Conservation (phyloP, 495 filamentous ascomycete species). For the Penicillium cataractarum region DNA sequence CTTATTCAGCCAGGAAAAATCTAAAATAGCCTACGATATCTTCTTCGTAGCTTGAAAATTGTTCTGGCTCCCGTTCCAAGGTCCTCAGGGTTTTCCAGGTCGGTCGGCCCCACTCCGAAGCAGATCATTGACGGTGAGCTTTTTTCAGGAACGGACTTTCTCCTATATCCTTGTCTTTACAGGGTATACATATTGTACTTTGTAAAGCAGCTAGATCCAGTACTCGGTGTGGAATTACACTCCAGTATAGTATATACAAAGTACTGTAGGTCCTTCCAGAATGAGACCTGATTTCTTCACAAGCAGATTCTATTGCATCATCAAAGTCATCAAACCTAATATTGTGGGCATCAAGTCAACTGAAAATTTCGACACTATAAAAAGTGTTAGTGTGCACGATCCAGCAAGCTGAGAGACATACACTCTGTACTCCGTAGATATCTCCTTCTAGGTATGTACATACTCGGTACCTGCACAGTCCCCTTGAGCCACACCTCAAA, state of each 20-base stretch:
- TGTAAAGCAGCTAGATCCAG: conserved; percentile 19
- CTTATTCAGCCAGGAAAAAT: background rate
- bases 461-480: background rate
- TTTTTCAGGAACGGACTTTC: conserved; percentile 17
- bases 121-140: conserved; percentile 27
- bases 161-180: conserved; percentile 11
- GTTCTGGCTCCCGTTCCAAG: conserved; percentile 10
- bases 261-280: conserved; percentile 22
- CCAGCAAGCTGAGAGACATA: background rate
- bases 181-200: no score
- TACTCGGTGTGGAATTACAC: conserved; percentile 18
- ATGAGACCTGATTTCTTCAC: conserved; percentile 16
- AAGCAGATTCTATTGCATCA: conserved; percentile 20
- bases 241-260: background rate
- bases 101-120: conserved; percentile 22
- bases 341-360: conserved; percentile 6
- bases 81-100: conserved; percentile 19
- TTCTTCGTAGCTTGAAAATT: background rate
- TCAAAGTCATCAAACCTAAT: conserved; percentile 10
- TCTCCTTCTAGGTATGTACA: background rate
- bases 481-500: background rate
- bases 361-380: no score
- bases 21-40: background rate
- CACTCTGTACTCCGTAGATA: background rate
- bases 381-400: background rate